These are phyloP conservation scores for Hansenula lynferdii DNA, from an alignment of 1,139 yeast species.

Conservation along the genomic window DNA sequence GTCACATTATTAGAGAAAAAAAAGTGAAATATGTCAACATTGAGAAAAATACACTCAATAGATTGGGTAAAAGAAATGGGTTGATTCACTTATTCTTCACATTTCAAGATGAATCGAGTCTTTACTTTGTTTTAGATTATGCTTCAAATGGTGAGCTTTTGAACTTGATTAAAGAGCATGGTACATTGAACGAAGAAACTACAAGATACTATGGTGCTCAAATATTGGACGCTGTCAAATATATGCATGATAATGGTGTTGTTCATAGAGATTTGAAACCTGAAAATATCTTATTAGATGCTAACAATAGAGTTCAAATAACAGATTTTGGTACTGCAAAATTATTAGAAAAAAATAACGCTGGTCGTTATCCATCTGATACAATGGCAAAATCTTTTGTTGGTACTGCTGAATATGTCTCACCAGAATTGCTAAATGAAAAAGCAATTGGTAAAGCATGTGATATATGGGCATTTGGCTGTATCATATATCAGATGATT, in stretches of 20 bases:
- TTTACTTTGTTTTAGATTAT: constrained; percentile 72
- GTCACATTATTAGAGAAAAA: constrained; percentile 72
- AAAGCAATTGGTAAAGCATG: constrained; percentile 83
- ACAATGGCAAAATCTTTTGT: constrained; percentile 79
- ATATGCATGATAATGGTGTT: constrained; percentile 79
- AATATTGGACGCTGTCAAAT: constrained; percentile 79
- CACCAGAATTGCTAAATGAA: constrained; percentile 85
- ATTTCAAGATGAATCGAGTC: constrained; percentile 68
- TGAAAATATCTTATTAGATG: constrained; percentile 81
- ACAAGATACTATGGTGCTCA: constrained; percentile 62
- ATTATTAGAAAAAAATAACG: constrained; percentile 48
- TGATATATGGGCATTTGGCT: constrained; percentile 97
- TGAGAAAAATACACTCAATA: constrained; percentile 69
- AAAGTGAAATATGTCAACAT: constrained; percentile 77
- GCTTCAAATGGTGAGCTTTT: constrained; percentile 78
- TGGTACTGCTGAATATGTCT: constrained; percentile 73
- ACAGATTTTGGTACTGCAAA: constrained; percentile 99
- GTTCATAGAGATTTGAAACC: constrained; percentile 96
- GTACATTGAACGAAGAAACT: constrained; percentile 50
- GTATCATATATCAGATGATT: constrained; percentile 87
- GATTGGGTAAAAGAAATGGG: constrained; percentile 65
- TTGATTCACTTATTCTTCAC: constrained; percentile 71
- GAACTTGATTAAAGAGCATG: constrained; percentile 52
- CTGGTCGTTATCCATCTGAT: constrained; percentile 48
- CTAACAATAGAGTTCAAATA: constrained; percentile 74